Evolutionary conservation across 257 asterid species (phyloP).

Genomic region (Solanum corneliomulleri): DNA sequence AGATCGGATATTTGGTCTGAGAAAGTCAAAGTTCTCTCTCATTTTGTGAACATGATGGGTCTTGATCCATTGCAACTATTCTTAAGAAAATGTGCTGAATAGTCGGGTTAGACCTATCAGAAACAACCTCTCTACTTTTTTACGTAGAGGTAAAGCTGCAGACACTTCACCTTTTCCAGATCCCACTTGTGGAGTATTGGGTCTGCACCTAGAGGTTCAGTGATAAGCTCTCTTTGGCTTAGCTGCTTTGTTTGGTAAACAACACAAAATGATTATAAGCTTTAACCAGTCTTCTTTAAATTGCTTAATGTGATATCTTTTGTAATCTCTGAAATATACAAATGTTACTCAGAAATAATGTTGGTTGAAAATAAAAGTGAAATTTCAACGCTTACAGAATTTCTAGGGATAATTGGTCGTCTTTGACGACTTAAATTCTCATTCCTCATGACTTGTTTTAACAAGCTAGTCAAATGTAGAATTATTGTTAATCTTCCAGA

Average conservation of each 20-base stretch:
- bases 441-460: background rate
- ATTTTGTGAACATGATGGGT: background rate
- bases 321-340: background rate
- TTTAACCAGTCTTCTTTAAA: background rate
- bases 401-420: background rate
- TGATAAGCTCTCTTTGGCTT: background rate
- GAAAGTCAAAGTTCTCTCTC: background rate
- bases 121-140: background rate
- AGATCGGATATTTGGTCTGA: background rate
- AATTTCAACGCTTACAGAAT: background rate
- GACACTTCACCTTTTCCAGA: background rate
- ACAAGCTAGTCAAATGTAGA: background rate
- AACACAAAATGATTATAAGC: background rate
- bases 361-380: background rate
- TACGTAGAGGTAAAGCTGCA: background rate
- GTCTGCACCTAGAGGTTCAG: background rate
- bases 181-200: background rate
- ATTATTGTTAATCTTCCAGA: background rate
- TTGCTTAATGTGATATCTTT: background rate
- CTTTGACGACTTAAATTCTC: background rate
- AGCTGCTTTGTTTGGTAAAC: background rate
- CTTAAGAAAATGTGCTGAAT: background rate
- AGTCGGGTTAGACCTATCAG: background rate
- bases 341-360: background rate
- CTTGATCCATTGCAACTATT: background rate